Evolutionary conservation across 177 flowering plant species (phyloP).

Genomic region (Tripterygium wilfordii): DNA sequence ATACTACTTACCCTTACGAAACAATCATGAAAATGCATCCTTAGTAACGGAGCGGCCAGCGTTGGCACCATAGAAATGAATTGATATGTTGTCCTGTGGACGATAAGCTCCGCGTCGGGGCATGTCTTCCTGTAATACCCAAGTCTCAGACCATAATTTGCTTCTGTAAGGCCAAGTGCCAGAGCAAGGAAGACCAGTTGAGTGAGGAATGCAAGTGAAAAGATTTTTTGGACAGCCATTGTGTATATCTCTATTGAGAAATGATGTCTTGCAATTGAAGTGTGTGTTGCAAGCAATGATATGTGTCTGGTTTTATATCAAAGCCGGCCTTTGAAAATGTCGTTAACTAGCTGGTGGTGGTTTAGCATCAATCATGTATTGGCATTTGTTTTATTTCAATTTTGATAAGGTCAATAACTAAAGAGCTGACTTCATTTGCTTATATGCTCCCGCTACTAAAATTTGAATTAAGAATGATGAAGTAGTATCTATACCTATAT

Average conservation of each 20-base stretch:
- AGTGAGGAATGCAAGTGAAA: conserved; percentile 5
- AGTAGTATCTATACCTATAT: too few species aligned
- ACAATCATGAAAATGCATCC: conserved; percentile 54
- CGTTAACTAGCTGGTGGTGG: too few species aligned
- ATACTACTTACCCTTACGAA: conserved; percentile 33
- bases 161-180: conserved; percentile 2
- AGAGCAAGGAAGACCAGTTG: conserved; percentile 1
- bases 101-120: conserved; percentile 15
- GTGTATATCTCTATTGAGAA: not conserved
- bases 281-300: too few species aligned
- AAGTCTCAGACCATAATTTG: conserved; percentile 7
- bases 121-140: conserved; percentile 17
- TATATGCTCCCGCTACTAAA: too few species aligned
- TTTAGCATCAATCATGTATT: too few species aligned
- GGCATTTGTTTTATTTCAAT: too few species aligned
- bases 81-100: not conserved
- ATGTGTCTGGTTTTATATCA: too few species aligned
- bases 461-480: too few species aligned
- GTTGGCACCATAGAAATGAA: conserved; percentile 9
- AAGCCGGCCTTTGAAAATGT: too few species aligned
- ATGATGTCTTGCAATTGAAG: too few species aligned
- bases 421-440: too few species aligned
- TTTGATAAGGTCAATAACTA: too few species aligned
- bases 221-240: conserved; percentile 5
- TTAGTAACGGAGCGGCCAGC: conserved; percentile 29